Evolutionary conservation across 2,329 filamentous ascomycete species (phyloP).

Genomic region (Fusarium transvaalense): DNA sequence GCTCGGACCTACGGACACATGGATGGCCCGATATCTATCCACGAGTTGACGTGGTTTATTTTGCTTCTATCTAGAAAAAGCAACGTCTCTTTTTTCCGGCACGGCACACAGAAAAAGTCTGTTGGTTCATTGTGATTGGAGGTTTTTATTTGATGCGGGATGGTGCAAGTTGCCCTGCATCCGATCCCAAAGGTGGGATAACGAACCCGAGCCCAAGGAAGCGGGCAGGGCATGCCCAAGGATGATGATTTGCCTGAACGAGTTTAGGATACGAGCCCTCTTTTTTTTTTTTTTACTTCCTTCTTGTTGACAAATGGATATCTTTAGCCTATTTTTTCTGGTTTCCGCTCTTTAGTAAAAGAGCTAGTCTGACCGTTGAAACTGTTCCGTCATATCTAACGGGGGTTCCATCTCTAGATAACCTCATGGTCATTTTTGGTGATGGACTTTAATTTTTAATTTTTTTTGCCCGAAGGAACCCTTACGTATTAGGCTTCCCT

Average conservation of each 20-base stretch:
- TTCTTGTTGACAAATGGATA: neutral
- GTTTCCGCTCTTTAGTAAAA: neutral
- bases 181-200: neutral
- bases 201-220: neutral
- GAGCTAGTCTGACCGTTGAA: neutral
- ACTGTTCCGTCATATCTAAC: neutral
- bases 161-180: neutral
- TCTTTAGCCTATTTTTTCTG: neutral
- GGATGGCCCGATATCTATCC: no score
- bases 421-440: neutral
- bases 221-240: neutral
- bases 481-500: neutral
- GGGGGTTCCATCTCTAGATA: neutral
- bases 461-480: neutral
- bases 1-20: neutral
- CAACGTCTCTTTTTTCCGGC: neutral
- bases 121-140: neutral
- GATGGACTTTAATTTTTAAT: neutral
- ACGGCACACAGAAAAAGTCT: neutral
- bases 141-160: constrained; percentile 6
- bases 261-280: neutral
- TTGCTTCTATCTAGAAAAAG: constrained; percentile 1
- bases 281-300: no score
- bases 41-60: neutral
- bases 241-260: neutral